A percentile compares a stretch with the other conserved stretches of the same genome.
These are phyloP conservation scores for Penicillium occitanis DNA, from an alignment of 2,329 filamentous ascomycete species.

Conservation along the genomic window DNA sequence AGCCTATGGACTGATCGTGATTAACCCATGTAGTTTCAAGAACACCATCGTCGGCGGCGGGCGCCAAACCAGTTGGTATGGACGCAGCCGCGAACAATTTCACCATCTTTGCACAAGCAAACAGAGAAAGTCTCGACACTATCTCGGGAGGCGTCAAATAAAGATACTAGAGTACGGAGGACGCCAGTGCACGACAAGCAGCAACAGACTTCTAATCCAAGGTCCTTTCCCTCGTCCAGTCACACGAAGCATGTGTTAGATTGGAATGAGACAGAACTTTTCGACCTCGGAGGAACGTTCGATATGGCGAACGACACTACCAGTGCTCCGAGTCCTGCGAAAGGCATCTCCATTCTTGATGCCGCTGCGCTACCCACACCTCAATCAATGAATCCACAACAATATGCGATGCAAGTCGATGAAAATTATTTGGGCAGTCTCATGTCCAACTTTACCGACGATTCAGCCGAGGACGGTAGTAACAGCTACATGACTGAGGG, in stretches of 20 bases:
- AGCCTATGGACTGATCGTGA: background rate
- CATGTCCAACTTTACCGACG: background rate
- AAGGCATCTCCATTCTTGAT: slow-evolving; percentile 8
- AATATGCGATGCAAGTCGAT: background rate
- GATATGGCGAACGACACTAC: background rate
- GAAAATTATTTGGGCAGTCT: slow-evolving; percentile 6
- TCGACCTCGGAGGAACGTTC: slow-evolving; percentile 2
- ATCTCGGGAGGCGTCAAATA: background rate
- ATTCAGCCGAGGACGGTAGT: slow-evolving; percentile 1
- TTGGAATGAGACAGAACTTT: slow-evolving; percentile 10
- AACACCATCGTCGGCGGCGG: background rate
- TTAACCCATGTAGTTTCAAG: background rate
- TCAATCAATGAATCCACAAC: background rate
- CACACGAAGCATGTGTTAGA: slow-evolving; percentile 1
- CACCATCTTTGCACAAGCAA: slow-evolving; percentile 1
- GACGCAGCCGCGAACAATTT: slow-evolving; percentile 9
- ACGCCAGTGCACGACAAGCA: background rate
- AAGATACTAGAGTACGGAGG: slow-evolving; percentile 3
- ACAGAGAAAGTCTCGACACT: slow-evolving; percentile 5
- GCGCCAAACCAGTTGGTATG: slow-evolving; percentile 10
- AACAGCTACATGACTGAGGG: slow-evolving; percentile 3
- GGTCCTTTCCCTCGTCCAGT: background rate
- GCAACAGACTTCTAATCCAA: background rate
- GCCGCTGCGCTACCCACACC: slow-evolving; percentile 1
- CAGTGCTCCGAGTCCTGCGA: background rate